Percentiles rank a stretch among this genome's conserved stretches.
phyloP scores from a whole-genome alignment of 1,139 yeast species.

The Hansenula sp. region DNA sequence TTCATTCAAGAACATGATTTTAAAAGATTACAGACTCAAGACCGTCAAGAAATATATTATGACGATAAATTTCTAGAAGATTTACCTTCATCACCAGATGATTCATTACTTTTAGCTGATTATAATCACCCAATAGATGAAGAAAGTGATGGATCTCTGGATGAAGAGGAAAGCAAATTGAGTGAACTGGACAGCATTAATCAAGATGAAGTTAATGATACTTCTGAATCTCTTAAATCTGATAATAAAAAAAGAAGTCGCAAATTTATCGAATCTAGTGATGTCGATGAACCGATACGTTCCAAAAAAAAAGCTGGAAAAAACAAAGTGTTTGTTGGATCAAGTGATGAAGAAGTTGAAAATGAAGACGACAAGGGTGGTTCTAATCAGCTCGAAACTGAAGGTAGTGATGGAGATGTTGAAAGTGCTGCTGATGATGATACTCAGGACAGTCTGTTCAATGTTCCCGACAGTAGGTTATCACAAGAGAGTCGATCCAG shows the following conservation, averaged over 20 bases:
- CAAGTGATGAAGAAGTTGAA: neutral
- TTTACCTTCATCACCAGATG: slow-evolving; percentile 12
- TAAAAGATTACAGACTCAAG: neutral
- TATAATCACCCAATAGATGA: neutral
- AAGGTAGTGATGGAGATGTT: neutral
- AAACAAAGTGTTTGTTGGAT: neutral
- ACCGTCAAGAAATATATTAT: neutral
- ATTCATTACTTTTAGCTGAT: neutral
- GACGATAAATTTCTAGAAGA: slow-evolving; percentile 11
- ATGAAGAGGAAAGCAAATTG: neutral
- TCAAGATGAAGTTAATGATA: neutral
- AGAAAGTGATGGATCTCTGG: no score
- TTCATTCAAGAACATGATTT: slow-evolving; percentile 12
- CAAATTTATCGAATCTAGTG: neutral
- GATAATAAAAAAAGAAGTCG: neutral
- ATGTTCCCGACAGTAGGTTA: no score
- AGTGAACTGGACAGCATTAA: neutral
- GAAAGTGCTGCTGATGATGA: neutral
- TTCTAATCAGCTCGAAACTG: neutral
- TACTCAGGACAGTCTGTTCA: neutral
- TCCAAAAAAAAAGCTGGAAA: neutral
- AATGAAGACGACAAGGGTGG: neutral
- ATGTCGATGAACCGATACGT: neutral
- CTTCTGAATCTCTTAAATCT: neutral
- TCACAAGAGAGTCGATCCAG: no score